Evolutionary conservation across 139 green algal genomes (phyloP).

Genomic region (Mesostigma viride): DNA sequence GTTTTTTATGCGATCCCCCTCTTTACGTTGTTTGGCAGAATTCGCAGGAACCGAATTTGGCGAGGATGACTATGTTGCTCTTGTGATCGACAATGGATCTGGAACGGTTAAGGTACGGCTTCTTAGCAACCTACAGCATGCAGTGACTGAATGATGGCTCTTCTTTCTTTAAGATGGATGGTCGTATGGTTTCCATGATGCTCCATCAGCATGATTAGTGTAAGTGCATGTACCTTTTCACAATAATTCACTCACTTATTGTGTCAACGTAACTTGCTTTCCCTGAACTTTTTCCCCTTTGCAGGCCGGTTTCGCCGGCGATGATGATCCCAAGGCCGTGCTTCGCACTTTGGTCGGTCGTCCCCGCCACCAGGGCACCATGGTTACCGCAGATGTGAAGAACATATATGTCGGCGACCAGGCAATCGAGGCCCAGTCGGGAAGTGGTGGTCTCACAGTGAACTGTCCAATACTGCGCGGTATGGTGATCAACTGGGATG

Average conservation of each 20-base stretch:
- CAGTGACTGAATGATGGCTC: background rate
- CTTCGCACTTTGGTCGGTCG: slow-evolving; percentile 44
- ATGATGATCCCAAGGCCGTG: slow-evolving; percentile 39
- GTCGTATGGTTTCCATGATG: background rate
- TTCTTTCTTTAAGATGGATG: background rate
- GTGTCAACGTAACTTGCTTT: background rate
- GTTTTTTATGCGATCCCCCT: no score
- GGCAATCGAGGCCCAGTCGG: slow-evolving; percentile 37
- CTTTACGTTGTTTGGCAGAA: no score
- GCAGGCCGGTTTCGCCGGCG: slow-evolving; percentile 40
- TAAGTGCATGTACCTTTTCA: background rate
- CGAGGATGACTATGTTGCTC: slow-evolving; percentile 29
- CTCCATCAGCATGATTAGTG: background rate
- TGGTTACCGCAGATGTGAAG: slow-evolving; percentile 45
- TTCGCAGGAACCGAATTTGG: no score
- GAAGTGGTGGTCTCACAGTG: slow-evolving; percentile 40
- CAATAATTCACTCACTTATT: background rate
- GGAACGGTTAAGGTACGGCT: slow-evolving; percentile 19
- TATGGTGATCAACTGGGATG: slow-evolving; percentile 49
- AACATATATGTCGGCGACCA: slow-evolving; percentile 42
- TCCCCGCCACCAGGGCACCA: slow-evolving; percentile 32
- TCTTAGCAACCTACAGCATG: background rate
- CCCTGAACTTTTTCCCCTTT: background rate
- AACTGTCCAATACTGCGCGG: slow-evolving; percentile 49
- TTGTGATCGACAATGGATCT: slow-evolving; percentile 46